Evolutionary conservation across 179 eudicot species (phyloP).

Genomic region (Beta macrorhiza): DNA sequence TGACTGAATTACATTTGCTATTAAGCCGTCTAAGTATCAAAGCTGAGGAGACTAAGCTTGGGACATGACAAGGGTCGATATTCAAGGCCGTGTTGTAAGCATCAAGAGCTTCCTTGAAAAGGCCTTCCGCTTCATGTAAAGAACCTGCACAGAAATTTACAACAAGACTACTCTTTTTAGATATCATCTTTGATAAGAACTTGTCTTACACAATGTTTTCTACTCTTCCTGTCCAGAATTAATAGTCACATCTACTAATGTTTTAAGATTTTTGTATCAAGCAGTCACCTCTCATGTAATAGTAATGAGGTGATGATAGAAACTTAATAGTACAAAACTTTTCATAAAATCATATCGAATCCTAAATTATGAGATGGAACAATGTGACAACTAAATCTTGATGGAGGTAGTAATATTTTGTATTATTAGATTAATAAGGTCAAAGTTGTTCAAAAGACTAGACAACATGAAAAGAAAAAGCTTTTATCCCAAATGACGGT

Average conservation of each 20-base stretch:
- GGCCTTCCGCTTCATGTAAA: conserved; percentile 65
- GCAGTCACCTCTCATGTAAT: too few species aligned
- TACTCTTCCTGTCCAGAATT: background rate
- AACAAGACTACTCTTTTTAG: background rate
- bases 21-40: conserved; percentile 46
- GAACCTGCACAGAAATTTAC: conserved; percentile 46
- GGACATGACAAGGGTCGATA: conserved; percentile 61
- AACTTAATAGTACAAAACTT: too few species aligned
- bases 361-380: too few species aligned
- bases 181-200: background rate
- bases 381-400: background rate
- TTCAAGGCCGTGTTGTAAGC: conserved; percentile 56
- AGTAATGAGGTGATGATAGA: too few species aligned
- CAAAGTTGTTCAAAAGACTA: background rate
- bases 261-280: background rate
- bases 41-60: conserved; percentile 71
- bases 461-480: too few species aligned
- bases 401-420: background rate
- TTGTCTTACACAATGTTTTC: background rate
- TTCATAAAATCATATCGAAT: too few species aligned
- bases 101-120: conserved; percentile 54
- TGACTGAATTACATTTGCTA: conserved; percentile 34
- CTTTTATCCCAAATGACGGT: too few species aligned
- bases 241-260: background rate
- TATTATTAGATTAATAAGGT: background rate